phyloP scores from a whole-genome alignment of 345 rosid species.

The Eucalyptus dawsonii region DNA sequence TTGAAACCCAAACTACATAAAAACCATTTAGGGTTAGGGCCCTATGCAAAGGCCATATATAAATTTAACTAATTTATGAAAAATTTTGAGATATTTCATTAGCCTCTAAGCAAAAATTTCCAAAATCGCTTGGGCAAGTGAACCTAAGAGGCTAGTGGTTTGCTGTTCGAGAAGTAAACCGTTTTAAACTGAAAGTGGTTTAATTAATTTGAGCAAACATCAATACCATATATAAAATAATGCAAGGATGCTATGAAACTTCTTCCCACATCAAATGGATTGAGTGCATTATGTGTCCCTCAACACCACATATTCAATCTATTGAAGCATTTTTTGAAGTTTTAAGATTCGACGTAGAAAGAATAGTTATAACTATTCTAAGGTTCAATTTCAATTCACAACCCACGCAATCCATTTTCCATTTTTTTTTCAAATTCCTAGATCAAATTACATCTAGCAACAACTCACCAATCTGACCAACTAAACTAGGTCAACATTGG shows the following conservation, averaged over 20 bases:
- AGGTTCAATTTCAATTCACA: not conserved
- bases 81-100: not conserved
- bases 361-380: rapidly evolving
- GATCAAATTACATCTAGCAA: not conserved
- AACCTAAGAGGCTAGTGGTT: not conserved
- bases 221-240: rapidly evolving
- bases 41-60: not conserved
- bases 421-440: not conserved
- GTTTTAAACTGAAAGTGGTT: rapidly evolving
- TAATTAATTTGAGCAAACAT: not conserved
- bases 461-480: rapidly evolving
- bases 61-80: not conserved
- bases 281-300: not conserved
- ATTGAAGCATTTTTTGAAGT: rapidly evolving
- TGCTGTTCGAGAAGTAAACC: rapidly evolving
- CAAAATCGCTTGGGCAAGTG: rapidly evolving
- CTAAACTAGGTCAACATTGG: not conserved
- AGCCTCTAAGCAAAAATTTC: rapidly evolving
- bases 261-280: not conserved
- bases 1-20: not conserved
- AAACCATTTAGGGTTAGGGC: rapidly evolving
- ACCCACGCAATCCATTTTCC: rapidly evolving
- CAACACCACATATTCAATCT: not conserved
- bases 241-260: not conserved
- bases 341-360: rapidly evolving